Evolutionary conservation across 495 filamentous ascomycete genomes (phyloP), one percentile per base, ranked within the genome.

Genomic region (Penicillium canescens): DNA sequence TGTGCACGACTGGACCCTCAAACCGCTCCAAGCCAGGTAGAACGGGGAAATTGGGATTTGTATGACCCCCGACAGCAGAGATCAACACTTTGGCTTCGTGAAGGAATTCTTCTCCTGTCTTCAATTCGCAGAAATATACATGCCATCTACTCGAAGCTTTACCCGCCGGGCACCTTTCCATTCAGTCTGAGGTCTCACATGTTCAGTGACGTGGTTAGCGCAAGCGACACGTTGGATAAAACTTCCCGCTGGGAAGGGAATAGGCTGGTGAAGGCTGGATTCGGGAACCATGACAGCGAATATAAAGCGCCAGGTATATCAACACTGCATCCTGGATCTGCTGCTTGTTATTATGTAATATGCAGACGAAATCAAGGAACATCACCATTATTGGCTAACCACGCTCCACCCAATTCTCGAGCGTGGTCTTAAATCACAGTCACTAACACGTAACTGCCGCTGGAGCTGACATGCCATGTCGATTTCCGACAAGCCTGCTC

Each of bases 11-110:
- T n/a, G n/a, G 57, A 16, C 83, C 84, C 45, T 80, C 47, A 57
- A 83, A 86, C 16, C 48, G 56, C 6, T 77, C 60, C 26, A 74
- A 52, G 4, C 73, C 77, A 11, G 77, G 66, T 8, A 82, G 71
- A 50, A 77, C 74, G 31, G 63, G 66, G n/a, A 61, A 51, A 31
- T 77, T 75, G 4, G 80, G 80, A 11, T 51, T 51, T 28, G 48
- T 51, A 43, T 51, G 42, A 16, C 48, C 48, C 14, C 48, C 79
- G n/a, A 76, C 73, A 14, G 68, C 69, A 45, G 63, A 72, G 7
- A 81, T 59, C 3, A 82, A 53, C 12, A 81, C 64, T 58, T 78
- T 79, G 24, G 67, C 68, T 35, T 72, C 58, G 36, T 71, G 67
- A 6, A 40, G 18, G 14, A 55, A 52, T 8, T 26, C 18, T 14